Evolutionary conservation across 164 flowering plant species (phyloP), one percentile per base, ranked within the genome.

Genomic region (Liriodendron chinense): DNA sequence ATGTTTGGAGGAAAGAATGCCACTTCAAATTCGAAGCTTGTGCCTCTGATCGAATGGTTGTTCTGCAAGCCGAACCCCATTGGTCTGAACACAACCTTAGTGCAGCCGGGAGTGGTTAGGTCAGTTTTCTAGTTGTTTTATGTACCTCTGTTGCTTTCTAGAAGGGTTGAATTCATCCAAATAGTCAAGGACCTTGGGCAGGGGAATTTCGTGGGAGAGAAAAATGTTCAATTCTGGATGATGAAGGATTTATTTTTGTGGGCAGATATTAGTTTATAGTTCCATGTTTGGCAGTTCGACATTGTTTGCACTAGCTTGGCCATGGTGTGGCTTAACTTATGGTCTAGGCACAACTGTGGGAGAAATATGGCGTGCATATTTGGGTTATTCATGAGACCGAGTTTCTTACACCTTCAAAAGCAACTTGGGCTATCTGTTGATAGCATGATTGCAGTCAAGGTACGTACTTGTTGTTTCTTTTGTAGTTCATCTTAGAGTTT

Each of bases 21-120:
- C 16, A 53, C 85, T 1, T 81, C 93, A 53, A 88, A 89, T 73
- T 59, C 86, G 0, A 89, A 84, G 80, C 84, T 94, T 5, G 5
- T 90, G 87, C 98, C 98, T 28, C 70, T 92, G 62, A 83, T 94
- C 0, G 75, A 89, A 25, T 94, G 98, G 97, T 86, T 92, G 9
- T 94, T 90, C 49, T 47, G 80, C 0, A 96, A 92, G 86, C 97
- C 98, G 23, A 91, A 91, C 72, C 98, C 97, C 20, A 94, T 92
- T 67, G 92, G 87, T 9, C 62, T 94, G 47, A 92, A 90, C 85
- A 92, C 94, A 6, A 96, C 97, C 53, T 82, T 92, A 21, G 94
- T 94, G 49, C 97, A 94, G 78, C 87, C 92, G 56, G 97, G 96
- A 49, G 96, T 92, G 57, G 86, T 87, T 65, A 86, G 97, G 84